Conservation (phyloP, 2,329 filamentous ascomycete species). For the Colletotrichum incanum region DNA sequence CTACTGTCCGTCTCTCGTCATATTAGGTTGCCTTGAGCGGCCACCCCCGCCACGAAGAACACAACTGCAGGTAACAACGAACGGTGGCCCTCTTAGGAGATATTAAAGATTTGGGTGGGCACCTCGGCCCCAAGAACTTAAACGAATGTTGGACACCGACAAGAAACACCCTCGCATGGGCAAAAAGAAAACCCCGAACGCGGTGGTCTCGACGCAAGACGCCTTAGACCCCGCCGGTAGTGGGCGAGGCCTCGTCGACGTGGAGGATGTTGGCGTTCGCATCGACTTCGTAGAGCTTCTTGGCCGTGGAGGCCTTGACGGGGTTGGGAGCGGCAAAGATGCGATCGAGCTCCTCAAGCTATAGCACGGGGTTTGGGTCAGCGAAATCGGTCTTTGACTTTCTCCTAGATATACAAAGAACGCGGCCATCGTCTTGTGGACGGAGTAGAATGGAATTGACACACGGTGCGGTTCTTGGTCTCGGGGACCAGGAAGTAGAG, state of each 20-base stretch:
- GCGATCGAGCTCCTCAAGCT: constrained; percentile 39
- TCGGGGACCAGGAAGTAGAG: constrained; percentile 68
- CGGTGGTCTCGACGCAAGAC: neutral
- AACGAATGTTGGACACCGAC: neutral
- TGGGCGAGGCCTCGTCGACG: constrained; percentile 3
- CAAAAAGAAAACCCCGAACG: neutral
- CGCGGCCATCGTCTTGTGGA: constrained; percentile 35
- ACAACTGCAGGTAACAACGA: neutral
- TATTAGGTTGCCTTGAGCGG: neutral
- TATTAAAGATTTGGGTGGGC: neutral
- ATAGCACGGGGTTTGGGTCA: neutral
- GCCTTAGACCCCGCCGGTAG: neutral
- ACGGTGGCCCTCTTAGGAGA: neutral
- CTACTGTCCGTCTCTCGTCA: too few species aligned
- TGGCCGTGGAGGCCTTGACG: constrained; percentile 40
- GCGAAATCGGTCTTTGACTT: neutral
- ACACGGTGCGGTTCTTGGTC: constrained; percentile 62
- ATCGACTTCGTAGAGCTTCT: constrained; percentile 34
- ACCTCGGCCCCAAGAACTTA: neutral
- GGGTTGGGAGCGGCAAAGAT: constrained; percentile 36
- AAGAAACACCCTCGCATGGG: neutral
- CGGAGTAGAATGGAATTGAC: constrained; percentile 33
- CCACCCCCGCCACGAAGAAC: neutral
- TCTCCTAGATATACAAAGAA: neutral
- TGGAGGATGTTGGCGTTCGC: constrained; percentile 24